Conservation (phyloP, 1,139 yeast genomes). For the Diutina sp. region DNA sequence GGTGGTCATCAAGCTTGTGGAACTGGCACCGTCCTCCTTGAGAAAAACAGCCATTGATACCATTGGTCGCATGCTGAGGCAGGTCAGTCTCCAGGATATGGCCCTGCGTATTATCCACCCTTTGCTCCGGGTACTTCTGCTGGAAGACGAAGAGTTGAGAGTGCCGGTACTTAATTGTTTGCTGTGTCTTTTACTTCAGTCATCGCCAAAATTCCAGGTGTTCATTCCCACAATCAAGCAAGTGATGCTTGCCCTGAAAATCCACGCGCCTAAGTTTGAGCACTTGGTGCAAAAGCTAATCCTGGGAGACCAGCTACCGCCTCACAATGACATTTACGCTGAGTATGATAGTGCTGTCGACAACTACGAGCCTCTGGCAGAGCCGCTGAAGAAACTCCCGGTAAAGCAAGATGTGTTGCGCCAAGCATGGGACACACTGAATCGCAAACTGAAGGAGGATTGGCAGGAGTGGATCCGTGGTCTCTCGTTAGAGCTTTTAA, state of each 20-base stretch:
- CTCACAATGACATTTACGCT: constrained; percentile 57
- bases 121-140: constrained; percentile 53
- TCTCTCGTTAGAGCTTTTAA: constrained; percentile 71
- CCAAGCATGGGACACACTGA: constrained; percentile 86
- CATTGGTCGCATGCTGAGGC: constrained; percentile 67
- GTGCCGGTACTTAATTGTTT: constrained; percentile 66
- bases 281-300: constrained; percentile 66
- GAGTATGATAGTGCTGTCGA: constrained; percentile 47
- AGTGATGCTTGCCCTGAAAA: constrained; percentile 46
- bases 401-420: constrained; percentile 68
- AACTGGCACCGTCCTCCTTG: constrained; percentile 46
- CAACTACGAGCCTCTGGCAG: constrained; percentile 45
- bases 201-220: constrained; percentile 76
- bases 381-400: constrained; percentile 64
- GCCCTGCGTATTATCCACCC: constrained; percentile 88
- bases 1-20: constrained; percentile 69
- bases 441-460: constrained; percentile 82
- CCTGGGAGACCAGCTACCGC: constrained; percentile 84
- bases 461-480: constrained; percentile 98
- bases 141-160: constrained; percentile 45
- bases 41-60: constrained; percentile 73
- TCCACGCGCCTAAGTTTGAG: constrained; percentile 69
- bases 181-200: constrained; percentile 63
- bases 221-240: constrained; percentile 81
- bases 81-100: constrained; percentile 72